These are phyloP conservation scores for Rhizopus sp. DNA, from an alignment of 371 early-diverging fungal species.

Conservation along the genomic window DNA sequence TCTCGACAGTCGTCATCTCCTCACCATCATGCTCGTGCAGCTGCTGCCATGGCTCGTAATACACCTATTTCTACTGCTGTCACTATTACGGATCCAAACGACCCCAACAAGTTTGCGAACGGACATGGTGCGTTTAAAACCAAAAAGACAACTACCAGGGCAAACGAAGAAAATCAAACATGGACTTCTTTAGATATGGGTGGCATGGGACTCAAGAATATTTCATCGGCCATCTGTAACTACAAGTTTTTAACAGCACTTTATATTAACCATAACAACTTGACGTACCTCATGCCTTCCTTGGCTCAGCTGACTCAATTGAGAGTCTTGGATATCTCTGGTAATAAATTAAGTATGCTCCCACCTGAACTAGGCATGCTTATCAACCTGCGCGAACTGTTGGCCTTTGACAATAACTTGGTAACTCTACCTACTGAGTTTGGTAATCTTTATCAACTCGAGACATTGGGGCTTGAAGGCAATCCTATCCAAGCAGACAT, in stretches of 20 bases:
- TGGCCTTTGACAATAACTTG: conserved; percentile 94
- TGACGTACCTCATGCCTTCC: conserved; percentile 75
- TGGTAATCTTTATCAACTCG: conserved; percentile 92
- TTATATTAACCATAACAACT: conserved; percentile 93
- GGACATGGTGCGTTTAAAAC: conserved; percentile 1
- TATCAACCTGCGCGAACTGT: conserved; percentile 80
- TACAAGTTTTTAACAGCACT: conserved; percentile 89
- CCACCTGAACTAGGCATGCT: conserved; percentile 94
- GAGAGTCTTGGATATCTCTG: conserved; percentile 81
- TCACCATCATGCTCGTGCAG: conserved; percentile 88
- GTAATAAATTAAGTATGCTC: conserved; percentile 85
- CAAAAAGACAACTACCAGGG: neutral
- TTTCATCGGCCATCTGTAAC: conserved; percentile 71
- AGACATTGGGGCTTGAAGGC: conserved; percentile 94
- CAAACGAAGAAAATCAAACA: conserved; percentile 21
- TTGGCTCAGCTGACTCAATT: conserved; percentile 70
- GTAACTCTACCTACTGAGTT: conserved; percentile 89
- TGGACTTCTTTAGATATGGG: conserved; percentile 92
- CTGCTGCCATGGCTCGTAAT: conserved; percentile 63
- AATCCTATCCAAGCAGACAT: conserved; percentile 94
- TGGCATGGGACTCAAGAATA: conserved; percentile 87
- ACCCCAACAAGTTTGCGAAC: conserved; percentile 46
- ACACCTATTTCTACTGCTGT: conserved; percentile 54
- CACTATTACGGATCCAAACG: conserved; percentile 67
- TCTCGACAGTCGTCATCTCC: conserved; percentile 81